Base-by-base conservation (phyloP, 2,329 filamentous ascomycete genomes). In the Arthroderma sp. region DNA sequence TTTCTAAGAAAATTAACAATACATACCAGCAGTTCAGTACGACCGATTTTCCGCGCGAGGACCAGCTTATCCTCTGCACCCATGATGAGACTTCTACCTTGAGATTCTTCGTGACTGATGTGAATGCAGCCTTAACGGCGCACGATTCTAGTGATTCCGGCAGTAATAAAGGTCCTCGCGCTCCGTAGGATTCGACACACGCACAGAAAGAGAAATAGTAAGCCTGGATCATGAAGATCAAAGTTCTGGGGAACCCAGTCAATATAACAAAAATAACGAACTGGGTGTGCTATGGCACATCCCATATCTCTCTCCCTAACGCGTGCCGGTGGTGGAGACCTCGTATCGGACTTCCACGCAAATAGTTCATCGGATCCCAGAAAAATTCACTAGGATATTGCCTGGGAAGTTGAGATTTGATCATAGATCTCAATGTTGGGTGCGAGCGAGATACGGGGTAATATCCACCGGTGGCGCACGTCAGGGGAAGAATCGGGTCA, bases 21-120 rank as follows among this genome's bases (percentile, higher is more conserved):
- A 39, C 57, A 43, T 56, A 58, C 57, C 43, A 58, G 43, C 13
- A 56, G 41, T 17, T 51, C 28, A 13, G 54, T 54, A 17, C 57
- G 53, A 17, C 43, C 41, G 23, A 58, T 52, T 37, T 52, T 52
- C n/a, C 51, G 54, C 21, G 38, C 53, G 17, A 41, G 31, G 2
- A 56, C 41, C 28, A 54, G 57, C 43, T 58, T 58, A 21, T 58
- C 54, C 21, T 58, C 53, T 21, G 15, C 52, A 15, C 17, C 43
- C 57, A 58, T 56, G 13, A 17, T 58, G 25, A 44, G 11, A 21
- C 11, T 15, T n/a, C n/a, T n/a, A n/a, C n/a, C n/a, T n/a, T n/a
- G n/a, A n/a, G 11, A 11, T 44, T 28, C 8, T 44, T 19, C 41
- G 13, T 41, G 8, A 13, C n/a, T 13, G 13, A 21, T 21, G 41